Conservation (phyloP, 768 basidiomycete genomes). For the Mycena metata region DNA sequence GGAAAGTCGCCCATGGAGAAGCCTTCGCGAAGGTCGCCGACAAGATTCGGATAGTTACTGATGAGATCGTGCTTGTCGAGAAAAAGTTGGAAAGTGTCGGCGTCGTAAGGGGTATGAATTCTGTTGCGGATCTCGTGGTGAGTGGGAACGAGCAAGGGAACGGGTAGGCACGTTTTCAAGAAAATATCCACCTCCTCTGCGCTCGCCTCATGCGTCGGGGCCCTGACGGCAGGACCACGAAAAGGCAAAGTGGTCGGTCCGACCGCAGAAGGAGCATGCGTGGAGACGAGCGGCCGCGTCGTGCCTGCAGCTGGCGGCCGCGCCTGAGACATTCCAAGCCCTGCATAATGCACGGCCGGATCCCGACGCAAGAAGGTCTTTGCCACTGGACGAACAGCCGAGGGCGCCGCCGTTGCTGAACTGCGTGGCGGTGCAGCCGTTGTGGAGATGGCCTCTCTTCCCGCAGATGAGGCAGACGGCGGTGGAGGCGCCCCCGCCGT, state of each 20-base stretch:
- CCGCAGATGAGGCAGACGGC: too few species aligned
- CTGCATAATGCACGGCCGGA: background rate
- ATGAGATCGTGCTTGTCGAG: background rate
- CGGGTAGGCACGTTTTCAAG: constrained; percentile 4
- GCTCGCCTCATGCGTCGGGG: too few species aligned
- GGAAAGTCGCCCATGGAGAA: constrained; percentile 39
- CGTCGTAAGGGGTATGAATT: constrained; percentile 5
- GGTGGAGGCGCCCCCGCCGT: background rate
- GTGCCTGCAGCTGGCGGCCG: background rate
- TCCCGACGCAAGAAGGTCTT: background rate
- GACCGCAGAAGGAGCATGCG: constrained; percentile 12
- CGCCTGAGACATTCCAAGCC: background rate
- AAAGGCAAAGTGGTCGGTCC: background rate
- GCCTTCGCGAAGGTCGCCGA: constrained; percentile 20
- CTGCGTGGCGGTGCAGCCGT: background rate
- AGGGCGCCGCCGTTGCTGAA: background rate
- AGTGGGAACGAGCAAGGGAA: background rate
- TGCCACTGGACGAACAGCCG: background rate
- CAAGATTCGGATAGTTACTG: background rate
- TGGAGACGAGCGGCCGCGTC: background rate
- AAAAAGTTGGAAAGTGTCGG: background rate
- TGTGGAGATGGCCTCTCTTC: background rate
- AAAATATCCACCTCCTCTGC: background rate
- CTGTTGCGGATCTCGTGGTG: background rate
- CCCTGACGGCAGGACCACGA: background rate